Conservation (phyloP, 2,329 filamentous ascomycete genomes). For the Colletotrichum falcatum region DNA sequence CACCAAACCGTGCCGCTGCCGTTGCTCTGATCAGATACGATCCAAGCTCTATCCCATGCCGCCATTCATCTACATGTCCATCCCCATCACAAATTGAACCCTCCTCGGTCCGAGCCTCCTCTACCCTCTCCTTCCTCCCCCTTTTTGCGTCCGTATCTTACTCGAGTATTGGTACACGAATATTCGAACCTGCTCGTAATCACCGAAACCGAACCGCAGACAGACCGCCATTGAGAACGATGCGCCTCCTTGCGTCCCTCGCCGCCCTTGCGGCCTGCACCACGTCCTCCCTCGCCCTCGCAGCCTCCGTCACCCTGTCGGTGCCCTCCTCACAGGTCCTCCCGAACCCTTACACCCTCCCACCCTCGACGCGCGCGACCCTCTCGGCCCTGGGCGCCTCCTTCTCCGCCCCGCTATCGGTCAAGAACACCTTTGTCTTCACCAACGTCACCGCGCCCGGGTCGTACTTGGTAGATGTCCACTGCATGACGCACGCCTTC, state of each 20-base stretch:
- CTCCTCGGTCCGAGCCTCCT: conserved; percentile 7
- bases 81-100: conserved; percentile 5
- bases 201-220: conserved; percentile 23
- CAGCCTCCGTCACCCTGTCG: conserved; percentile 60
- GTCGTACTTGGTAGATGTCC: conserved; percentile 85
- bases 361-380: conserved; percentile 75
- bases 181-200: neutral
- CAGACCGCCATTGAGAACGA: conserved; percentile 44
- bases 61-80: conserved; percentile 1
- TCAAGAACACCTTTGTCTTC: conserved; percentile 81
- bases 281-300: conserved; percentile 49
- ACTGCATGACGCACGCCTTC: conserved; percentile 81
- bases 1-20: neutral
- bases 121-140: too few relatives aligned
- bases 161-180: neutral
- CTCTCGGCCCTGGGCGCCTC: conserved; percentile 57
- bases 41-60: conserved; percentile 18
- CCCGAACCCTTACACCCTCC: conserved; percentile 66
- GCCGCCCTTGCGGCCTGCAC: conserved; percentile 52
- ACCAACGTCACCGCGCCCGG: conserved; percentile 72
- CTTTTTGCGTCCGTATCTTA: neutral
- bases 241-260: conserved; percentile 52
- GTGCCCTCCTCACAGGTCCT: conserved; percentile 53
- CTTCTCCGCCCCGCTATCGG: conserved; percentile 71
- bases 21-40: conserved; percentile 1